Conservation (phyloP, 2,329 filamentous ascomycete species). For the Penicillium brasilianum region DNA sequence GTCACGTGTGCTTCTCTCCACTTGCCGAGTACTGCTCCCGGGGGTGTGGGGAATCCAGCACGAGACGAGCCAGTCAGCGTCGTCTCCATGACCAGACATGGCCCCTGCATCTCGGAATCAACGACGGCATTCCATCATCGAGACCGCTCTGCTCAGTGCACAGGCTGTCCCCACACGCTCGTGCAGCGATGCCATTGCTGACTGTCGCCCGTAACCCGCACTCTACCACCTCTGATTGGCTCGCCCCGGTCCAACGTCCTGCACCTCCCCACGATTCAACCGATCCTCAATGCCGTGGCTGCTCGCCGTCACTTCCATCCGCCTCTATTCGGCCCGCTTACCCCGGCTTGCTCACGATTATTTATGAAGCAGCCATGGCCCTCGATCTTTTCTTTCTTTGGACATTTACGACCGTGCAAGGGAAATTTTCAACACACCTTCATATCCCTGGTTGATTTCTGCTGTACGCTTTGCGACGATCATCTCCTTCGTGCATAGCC, state of each 20-base stretch:
- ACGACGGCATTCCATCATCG: conserved; percentile 34
- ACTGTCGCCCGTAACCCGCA: conserved; percentile 10
- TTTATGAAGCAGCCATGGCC: conserved; percentile 35
- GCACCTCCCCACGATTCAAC: conserved; percentile 35
- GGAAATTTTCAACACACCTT: conserved; percentile 8
- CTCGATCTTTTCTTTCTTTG: conserved; percentile 15
- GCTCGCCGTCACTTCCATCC: conserved; percentile 32
- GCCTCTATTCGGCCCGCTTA: conserved; percentile 22
- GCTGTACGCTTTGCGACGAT: neutral
- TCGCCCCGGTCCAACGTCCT: conserved; percentile 12
- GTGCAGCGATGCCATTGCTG: conserved; percentile 5
- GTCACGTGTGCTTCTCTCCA: conserved; percentile 38
- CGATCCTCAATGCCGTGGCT: conserved; percentile 45
- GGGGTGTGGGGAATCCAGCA: conserved; percentile 5
- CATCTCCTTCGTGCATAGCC: neutral
- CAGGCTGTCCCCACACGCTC: conserved; percentile 20
- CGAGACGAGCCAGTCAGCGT: neutral
- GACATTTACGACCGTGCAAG: conserved; percentile 16
- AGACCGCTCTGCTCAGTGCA: conserved; percentile 10
- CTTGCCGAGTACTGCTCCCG: conserved; percentile 39
- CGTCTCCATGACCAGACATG: neutral
- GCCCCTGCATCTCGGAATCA: conserved; percentile 29
- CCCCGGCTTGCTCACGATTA: conserved; percentile 30
- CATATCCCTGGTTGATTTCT: conserved; percentile 3
- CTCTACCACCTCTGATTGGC: conserved; percentile 15